Base-by-base conservation (phyloP, 176 grass and related monocot species). In the Triticum urartu region DNA sequence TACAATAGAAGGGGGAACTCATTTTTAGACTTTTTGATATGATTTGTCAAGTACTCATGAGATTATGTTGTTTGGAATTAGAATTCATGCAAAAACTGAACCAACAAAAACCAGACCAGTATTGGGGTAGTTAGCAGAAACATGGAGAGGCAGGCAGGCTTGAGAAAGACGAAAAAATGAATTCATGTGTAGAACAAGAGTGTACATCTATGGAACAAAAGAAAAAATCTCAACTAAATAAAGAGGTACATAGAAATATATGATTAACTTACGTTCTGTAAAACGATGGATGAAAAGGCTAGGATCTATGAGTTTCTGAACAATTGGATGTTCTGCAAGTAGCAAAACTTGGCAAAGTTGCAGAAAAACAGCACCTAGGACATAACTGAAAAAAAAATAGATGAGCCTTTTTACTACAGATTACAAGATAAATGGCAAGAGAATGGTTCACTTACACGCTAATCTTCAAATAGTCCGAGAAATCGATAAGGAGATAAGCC, bases 261-360 rank as follows among this genome's bases (percentile, higher is more conserved):
- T 68, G 30, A 68, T 63, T 59, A 68, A 88, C 95, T 95, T 95
- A 98, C 95, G 88, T 64, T 95, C 86, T 42, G 95, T 98, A 86
- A 98, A 98, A 65, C 95, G 87, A 85, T 98, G 93, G 39, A 98
- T 98, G 83, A 98, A 98, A 89, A 98, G 95, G 78, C 95, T 92
- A 63, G 95, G 95, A 82, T 98, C 95, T 28, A 95, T 62, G 43
- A 98, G 86, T 58, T 92, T 95, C 85, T 95, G 93, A 81, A 98
- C 75, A 89, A 95, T 66, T 82, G 93, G 93, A 92, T 98, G 95
- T 7, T 95, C 75, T 52, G 78, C 17, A 2, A 98, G 93, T 66
- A 83, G 88, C 47, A 98, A 87, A 79, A 93, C 83, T 95, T 92
- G 92, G 81, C 96, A 98, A 71, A 98, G 91, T 89, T 98, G 93